phyloP scores from a whole-genome alignment of 257 asterid species.

The Penstemon barbatus region DNA sequence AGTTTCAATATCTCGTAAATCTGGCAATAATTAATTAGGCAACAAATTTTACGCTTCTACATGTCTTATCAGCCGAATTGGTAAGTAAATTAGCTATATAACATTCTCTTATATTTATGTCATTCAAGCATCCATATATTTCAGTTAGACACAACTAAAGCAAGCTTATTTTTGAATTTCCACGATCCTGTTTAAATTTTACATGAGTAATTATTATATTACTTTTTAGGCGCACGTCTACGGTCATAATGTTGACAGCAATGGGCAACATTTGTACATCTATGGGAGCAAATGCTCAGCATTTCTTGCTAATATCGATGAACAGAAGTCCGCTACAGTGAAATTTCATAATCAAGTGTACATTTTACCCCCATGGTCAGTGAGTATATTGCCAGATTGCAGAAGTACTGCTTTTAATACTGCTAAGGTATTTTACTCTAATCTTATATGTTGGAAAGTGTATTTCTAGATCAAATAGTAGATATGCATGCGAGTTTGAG shows the following conservation, averaged over 20 bases:
- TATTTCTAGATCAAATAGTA: slow-evolving; percentile 7
- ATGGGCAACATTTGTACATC: slow-evolving; percentile 23
- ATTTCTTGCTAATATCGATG: slow-evolving; percentile 92
- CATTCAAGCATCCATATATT: not conserved
- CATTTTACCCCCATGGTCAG: slow-evolving; percentile 92
- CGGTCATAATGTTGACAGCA: slow-evolving; percentile 33
- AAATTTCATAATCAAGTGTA: slow-evolving; percentile 56
- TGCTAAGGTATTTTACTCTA: slow-evolving; percentile 61
- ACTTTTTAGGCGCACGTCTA: slow-evolving; percentile 74
- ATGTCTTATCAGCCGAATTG: not conserved
- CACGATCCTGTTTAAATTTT: not conserved
- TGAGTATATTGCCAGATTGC: slow-evolving; percentile 91
- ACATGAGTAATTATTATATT: slow-evolving; percentile 9
- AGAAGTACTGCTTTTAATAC: slow-evolving; percentile 65
- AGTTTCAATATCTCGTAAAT: no score
- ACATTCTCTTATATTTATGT: slow-evolving; percentile 1
- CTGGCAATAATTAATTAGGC: no score
- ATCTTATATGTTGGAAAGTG: slow-evolving; percentile 8
- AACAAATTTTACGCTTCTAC: no score
- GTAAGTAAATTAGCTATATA: not conserved
- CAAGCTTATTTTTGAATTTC: slow-evolving; percentile 1
- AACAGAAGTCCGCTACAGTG: slow-evolving; percentile 60
- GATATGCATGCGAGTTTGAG: slow-evolving; percentile 22
- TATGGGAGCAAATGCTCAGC: slow-evolving; percentile 65
- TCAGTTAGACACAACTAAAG: slow-evolving; percentile 10